Conservation (phyloP, 1,139 yeast species). For the Cylindricascospora bacillispora region DNA sequence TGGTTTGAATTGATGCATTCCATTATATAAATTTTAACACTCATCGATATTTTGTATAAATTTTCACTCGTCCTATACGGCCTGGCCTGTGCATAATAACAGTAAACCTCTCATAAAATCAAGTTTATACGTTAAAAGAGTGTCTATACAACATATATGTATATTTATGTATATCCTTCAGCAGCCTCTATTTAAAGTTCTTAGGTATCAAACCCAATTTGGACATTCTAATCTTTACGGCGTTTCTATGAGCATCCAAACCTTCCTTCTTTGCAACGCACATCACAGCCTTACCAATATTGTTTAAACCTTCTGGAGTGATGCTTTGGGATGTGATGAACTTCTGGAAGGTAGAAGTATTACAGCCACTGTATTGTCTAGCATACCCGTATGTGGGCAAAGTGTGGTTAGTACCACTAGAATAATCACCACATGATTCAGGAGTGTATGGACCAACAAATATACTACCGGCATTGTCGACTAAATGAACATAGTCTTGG, state of each 20-base stretch:
- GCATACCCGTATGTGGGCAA: slow-evolving; percentile 98
- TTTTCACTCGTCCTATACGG: too few species aligned
- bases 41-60: too few species aligned
- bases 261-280: slow-evolving; percentile 95
- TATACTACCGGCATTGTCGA: slow-evolving; percentile 90
- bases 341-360: slow-evolving; percentile 90
- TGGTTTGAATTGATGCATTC: too few species aligned
- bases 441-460: slow-evolving; percentile 95
- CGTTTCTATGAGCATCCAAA: slow-evolving; percentile 90
- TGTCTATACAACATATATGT: too few species aligned
- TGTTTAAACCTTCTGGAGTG: slow-evolving; percentile 67
- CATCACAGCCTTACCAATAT: slow-evolving; percentile 93
- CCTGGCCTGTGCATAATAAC: too few species aligned
- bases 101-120: too few species aligned
- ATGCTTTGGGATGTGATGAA: slow-evolving; percentile 89
- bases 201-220: slow-evolving; percentile 41
- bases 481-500: slow-evolving; percentile 49
- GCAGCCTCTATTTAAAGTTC: slow-evolving; percentile 20
- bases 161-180: too few species aligned
- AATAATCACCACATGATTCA: slow-evolving; percentile 96
- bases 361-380: slow-evolving; percentile 92
- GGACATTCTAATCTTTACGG: slow-evolving; percentile 86
- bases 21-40: too few species aligned
- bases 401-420: slow-evolving; percentile 95
- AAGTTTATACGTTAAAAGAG: too few species aligned